Percentiles rank a stretch among this genome's conserved stretches.
phyloP scores from a whole-genome alignment of 345 rosid species.

The Sonneratia caseolaris region DNA sequence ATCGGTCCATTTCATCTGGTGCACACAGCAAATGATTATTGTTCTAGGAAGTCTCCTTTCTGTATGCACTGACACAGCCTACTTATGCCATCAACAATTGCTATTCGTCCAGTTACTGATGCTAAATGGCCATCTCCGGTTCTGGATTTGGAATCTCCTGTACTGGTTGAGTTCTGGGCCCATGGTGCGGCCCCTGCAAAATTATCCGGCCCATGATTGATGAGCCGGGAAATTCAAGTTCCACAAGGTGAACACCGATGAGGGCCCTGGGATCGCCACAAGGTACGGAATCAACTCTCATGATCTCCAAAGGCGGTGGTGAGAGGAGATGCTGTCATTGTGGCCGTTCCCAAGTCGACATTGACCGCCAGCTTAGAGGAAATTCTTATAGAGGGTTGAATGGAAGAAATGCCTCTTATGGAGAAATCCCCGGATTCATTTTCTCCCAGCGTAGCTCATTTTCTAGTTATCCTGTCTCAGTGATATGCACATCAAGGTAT shows the following conservation, averaged over 20 bases:
- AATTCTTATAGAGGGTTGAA: conserved; percentile 23
- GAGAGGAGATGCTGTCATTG: conserved; percentile 39
- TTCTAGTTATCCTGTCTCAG: background rate
- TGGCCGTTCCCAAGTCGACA: conserved; percentile 40
- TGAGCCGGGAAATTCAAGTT: conserved; percentile 37
- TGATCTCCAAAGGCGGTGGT: conserved; percentile 37
- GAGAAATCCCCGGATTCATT: background rate
- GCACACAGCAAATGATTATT: background rate
- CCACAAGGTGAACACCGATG: conserved; percentile 41
- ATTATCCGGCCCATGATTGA: conserved; percentile 40
- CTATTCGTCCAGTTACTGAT: conserved; percentile 29
- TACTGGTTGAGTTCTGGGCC: conserved; percentile 48
- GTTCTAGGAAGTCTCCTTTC: background rate
- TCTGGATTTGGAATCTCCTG: conserved; percentile 24
- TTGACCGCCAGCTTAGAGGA: conserved; percentile 29
- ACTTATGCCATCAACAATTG: background rate
- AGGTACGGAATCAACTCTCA: conserved; percentile 39
- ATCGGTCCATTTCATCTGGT: background rate
- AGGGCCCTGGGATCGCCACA: conserved; percentile 30
- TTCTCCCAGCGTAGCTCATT: background rate
- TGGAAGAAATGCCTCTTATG: conserved; percentile 7
- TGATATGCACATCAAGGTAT: background rate
- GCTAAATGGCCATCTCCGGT: conserved; percentile 29
- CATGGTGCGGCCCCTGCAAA: conserved; percentile 53
- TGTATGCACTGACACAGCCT: background rate